phyloP scores from a whole-genome alignment of 2,329 filamentous ascomycete species.

The Talaromyces sp. region DNA sequence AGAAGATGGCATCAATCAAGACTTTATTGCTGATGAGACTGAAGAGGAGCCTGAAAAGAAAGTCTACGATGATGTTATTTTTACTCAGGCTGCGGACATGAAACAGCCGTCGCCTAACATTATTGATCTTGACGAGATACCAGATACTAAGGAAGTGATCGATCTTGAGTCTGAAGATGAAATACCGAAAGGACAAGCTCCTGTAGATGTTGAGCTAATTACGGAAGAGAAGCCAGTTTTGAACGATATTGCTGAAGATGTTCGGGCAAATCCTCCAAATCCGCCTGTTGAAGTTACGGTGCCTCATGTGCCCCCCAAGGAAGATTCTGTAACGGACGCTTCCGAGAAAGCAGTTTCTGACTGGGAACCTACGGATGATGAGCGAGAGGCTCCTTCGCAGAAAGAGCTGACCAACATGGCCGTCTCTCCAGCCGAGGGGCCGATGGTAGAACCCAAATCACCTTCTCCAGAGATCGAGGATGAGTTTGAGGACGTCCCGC shows the following conservation, averaged over 20 bases:
- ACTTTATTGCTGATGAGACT: conserved; percentile 28
- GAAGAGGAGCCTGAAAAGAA: conserved; percentile 30
- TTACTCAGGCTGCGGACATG: conserved; percentile 30
- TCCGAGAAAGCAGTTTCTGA: conserved; percentile 21
- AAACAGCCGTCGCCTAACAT: conserved; percentile 36
- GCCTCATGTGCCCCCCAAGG: conserved; percentile 24
- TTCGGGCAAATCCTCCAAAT: conserved; percentile 18
- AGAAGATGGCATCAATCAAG: conserved; percentile 32
- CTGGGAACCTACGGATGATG: conserved; percentile 23
- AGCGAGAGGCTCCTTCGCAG: conserved; percentile 15
- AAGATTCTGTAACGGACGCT: conserved; percentile 23
- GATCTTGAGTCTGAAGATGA: conserved; percentile 30
- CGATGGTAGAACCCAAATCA: conserved; percentile 32
- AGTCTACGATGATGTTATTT: conserved; percentile 25
- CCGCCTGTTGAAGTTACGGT: not conserved
- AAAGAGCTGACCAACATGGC: not conserved
- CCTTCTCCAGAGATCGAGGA: conserved; percentile 54
- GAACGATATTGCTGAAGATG: conserved; percentile 17
- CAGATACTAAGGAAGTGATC: conserved; percentile 33
- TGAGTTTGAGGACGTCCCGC: conserved; percentile 53
- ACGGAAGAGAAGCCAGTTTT: not conserved
- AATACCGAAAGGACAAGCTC: conserved; percentile 1
- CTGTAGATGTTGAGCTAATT: not conserved
- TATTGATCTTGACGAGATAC: conserved; percentile 41
- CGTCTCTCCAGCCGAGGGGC: conserved; percentile 12